Evolutionary conservation across 1,139 yeast genomes (phyloP), one percentile per base, ranked within the genome.

Genomic region (Kodamaea sp.): DNA sequence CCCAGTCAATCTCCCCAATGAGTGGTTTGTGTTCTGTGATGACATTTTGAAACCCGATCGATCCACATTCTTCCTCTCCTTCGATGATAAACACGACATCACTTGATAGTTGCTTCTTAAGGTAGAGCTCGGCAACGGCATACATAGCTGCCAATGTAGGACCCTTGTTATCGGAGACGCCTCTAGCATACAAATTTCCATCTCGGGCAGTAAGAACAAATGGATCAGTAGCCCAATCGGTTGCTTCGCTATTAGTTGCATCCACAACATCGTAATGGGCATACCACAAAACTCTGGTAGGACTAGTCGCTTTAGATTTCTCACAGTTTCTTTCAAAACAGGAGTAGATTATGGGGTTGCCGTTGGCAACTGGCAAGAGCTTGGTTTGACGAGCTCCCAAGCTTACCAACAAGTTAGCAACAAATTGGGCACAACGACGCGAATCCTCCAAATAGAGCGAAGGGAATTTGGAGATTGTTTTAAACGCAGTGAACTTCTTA

Each of bases 221-320:
- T 0, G 98, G 97, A 45, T 84, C 81, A 0, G 94, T 77, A 4
- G 68, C 58, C 97, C 97, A 92, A 29, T 64, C 66, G 12, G 70
- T 73, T 3, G 66, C 61, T 31, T 75, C 77, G 14, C 55, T 61
- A 14, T 61, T 54, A 5, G 52, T 46, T 4, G 77, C 77, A 41
- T 78, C 83, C 23, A 92, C 90, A 16, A 92, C 97, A 60, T 92
- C 98, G 56, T 92, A 92, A 66, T 92, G 98, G 1, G 96, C 97
- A 57, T 92, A 92, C 82, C 95, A 92, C 33, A 90, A 57, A 3
- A 89, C 70, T 37, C 83, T 63, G 48, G 64, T 34, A 37, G 51
- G n/a, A 27, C 20, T 32, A 5, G 29, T 29, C 3, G 41, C 34
- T 15, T 36, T 30, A 6, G 36, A n/a, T 3, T 38, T 39, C 18